Base-by-base conservation (phyloP, 2,329 filamentous ascomycete genomes). In the Xylariales sp. region DNA sequence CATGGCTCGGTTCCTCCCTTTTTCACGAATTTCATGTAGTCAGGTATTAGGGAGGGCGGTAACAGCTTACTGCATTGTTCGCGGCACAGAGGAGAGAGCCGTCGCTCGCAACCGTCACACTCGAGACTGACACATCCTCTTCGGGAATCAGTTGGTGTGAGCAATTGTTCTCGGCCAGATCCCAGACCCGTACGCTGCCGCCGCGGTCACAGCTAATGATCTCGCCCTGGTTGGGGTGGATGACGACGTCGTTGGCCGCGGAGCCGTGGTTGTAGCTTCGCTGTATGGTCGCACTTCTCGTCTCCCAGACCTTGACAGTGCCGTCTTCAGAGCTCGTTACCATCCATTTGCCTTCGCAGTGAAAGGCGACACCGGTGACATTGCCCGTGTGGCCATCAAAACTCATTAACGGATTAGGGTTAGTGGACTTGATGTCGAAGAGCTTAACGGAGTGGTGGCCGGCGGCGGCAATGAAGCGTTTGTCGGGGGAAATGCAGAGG, bases 331-430 rank as follows among this genome's bases (percentile, higher is more conserved):
- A 97, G 80, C 92, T 97, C 9, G 96, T 99, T 18, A 98, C 96
- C 93, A 99, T 97, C 96, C 96, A 99, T 83, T 99, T 99, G 10
- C 95, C 94, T 81, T 99, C 96, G 79, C 95, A 98, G 80, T 99
- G 96, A 79, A 99, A 99, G 10, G 94, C 94, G 54, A 99, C 93
- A 50, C 96, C 96, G 0, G 96, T 99, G 78, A 99, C 91, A 77
- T 99, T 99, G 73, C 91, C 93, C 12, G 93, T 96, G 82, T 99
- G 96, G 49, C 96, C 96, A 78, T 98, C 95, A 76, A 99, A 98
- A 23, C 92, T 94, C 76, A 98, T 89, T 30, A 98, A 86, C 0
- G 96, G 92, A 72, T 95, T 96, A 1, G 96, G 94, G 76, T 98
- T 98, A n/a, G 93, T 95, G 16, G 94, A 97, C 78, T 97, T 97